A percentile compares a stretch with the other conserved stretches of the same genome.
Conservation (phyloP, 2,329 filamentous ascomycete species). For the Akanthomyces lecanii region DNA sequence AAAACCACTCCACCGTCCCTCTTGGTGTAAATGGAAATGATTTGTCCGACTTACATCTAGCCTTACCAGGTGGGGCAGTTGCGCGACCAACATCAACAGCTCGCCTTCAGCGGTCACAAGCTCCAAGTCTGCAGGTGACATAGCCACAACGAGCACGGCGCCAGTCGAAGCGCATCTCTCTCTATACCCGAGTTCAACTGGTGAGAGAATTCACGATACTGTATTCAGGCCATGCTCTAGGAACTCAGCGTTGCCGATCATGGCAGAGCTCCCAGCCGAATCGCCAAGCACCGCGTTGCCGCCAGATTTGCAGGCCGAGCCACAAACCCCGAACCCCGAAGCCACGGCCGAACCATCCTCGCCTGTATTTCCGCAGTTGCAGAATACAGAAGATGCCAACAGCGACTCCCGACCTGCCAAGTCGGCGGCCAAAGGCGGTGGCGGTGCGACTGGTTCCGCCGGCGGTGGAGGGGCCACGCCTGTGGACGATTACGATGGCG, state of each 20-base stretch:
- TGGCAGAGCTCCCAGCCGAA: constrained; percentile 6
- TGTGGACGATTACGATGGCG: constrained; percentile 52
- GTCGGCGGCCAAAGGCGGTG: constrained; percentile 19
- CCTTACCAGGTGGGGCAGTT: constrained; percentile 7
- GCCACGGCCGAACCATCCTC: constrained; percentile 18
- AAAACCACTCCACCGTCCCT: no score
- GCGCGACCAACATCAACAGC: not conserved
- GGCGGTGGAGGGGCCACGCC: constrained; percentile 51
- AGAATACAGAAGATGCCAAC: constrained; percentile 32
- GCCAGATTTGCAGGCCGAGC: not conserved
- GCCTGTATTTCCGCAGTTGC: constrained; percentile 33
- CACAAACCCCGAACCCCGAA: constrained; percentile 1
- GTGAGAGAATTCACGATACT: not conserved
- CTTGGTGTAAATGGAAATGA: not conserved
- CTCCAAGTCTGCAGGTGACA: constrained; percentile 3
- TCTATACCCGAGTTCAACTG: not conserved
- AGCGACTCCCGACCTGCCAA: not conserved
- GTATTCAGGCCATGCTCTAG: not conserved
- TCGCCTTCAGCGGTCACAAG: not conserved
- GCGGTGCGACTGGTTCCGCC: constrained; percentile 55
- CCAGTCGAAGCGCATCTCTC: not conserved
- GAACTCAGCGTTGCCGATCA: not conserved
- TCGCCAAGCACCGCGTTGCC: not conserved
- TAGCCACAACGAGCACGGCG: not conserved
- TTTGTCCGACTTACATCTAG: not conserved